Conservation (phyloP, 139 green algal genomes). For the Zygnema circumcarinatum region DNA sequence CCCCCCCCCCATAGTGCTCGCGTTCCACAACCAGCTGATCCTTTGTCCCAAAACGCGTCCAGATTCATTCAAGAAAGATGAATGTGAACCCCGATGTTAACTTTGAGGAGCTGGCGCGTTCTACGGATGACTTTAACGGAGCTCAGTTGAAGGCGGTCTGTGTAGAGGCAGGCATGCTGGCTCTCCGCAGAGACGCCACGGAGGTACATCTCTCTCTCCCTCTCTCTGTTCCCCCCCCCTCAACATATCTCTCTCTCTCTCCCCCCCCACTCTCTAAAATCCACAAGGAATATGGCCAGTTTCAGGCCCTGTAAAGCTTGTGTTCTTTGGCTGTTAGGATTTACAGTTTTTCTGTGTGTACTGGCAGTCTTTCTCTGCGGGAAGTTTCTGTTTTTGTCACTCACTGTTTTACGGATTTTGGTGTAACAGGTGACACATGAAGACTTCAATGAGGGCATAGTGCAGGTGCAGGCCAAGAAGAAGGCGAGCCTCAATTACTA, state of each 20-base stretch:
- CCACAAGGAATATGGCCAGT: too few relatives aligned
- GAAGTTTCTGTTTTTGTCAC: background rate
- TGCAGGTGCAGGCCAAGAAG: constrained; percentile 98
- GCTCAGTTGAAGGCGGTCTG: constrained; percentile 92
- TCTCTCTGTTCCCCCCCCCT: too few relatives aligned
- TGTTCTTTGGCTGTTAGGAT: too few relatives aligned
- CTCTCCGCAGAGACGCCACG: constrained; percentile 89
- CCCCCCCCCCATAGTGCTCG: too few relatives aligned
- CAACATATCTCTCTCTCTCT: too few relatives aligned
- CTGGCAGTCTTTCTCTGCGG: too few relatives aligned
- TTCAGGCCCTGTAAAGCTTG: too few relatives aligned
- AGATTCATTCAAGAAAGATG: constrained; percentile 82
- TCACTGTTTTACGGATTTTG: background rate
- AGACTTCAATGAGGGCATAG: constrained; percentile 99
- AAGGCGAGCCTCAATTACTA: constrained; percentile 97
- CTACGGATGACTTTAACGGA: constrained; percentile 98
- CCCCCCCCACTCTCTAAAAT: constrained; percentile 11
- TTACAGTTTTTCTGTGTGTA: too few relatives aligned
- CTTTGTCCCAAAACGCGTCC: too few relatives aligned
- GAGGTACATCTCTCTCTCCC: constrained; percentile 73
- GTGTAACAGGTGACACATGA: constrained; percentile 84
- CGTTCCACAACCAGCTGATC: too few relatives aligned
- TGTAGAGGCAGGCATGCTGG: constrained; percentile 99
- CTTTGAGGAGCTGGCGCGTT: constrained; percentile 96
- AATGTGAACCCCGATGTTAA: constrained; percentile 91